phyloP scores from a whole-genome alignment of 306 rosid genomes.

The Trifolium fragiferum region DNA sequence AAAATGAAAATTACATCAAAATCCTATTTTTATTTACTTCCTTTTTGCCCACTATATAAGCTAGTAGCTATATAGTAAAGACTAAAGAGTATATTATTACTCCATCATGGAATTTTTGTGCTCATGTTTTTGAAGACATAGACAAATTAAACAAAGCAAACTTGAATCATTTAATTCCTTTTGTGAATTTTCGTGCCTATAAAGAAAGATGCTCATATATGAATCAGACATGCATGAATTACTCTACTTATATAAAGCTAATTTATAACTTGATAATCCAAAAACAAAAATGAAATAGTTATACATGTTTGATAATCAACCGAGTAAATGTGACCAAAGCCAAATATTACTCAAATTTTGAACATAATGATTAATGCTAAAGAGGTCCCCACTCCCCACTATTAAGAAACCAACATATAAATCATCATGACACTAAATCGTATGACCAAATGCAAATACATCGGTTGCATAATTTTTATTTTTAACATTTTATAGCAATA shows the following conservation, averaged over 20 bases:
- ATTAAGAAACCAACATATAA: neutral
- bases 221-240: conserved; percentile 42
- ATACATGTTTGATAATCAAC: neutral
- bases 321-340: neutral
- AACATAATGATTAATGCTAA: neutral
- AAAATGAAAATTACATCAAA: conserved; percentile 51
- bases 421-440: too few relatives aligned
- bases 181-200: conserved; percentile 57
- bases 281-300: neutral
- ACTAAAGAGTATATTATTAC: conserved; percentile 58
- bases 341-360: neutral
- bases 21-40: conserved; percentile 49
- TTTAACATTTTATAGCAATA: too few relatives aligned
- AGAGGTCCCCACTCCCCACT: neutral
- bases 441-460: too few relatives aligned
- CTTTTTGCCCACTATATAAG: conserved; percentile 58
- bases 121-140: conserved; percentile 56
- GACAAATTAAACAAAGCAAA: conserved; percentile 52
- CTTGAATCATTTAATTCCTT: conserved; percentile 58
- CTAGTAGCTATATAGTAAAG: conserved; percentile 4
- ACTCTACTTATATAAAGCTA: conserved; percentile 9
- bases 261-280: neutral
- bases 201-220: conserved; percentile 28
- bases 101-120: conserved; percentile 63
- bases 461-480: too few relatives aligned